phyloP scores from a whole-genome alignment of 2,329 filamentous ascomycete species.

The Graphiopsis chlorocephala region DNA sequence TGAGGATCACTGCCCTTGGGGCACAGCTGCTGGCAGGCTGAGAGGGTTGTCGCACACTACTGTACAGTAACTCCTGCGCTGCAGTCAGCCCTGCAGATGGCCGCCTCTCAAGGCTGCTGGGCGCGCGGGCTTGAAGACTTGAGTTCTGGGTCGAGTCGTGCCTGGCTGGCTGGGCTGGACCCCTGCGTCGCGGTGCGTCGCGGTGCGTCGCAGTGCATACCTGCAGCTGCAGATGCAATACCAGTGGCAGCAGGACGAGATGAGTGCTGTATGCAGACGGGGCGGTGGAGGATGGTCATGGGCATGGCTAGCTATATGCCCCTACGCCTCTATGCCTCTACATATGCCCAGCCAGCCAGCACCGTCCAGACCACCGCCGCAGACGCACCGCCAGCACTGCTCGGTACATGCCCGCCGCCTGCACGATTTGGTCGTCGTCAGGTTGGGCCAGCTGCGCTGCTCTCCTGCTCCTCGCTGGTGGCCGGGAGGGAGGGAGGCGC shows the following conservation, averaged over 20 bases:
- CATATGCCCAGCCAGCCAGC: not conserved
- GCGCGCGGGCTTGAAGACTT: conserved; percentile 15
- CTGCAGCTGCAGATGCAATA: not conserved
- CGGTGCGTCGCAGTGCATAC: not conserved
- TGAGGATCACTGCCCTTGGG: conserved; percentile 1
- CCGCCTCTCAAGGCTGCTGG: conserved; percentile 13
- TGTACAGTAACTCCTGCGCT: conserved; percentile 8
- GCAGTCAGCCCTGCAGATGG: conserved; percentile 15
- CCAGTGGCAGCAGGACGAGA: not conserved
- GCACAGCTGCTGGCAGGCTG: conserved; percentile 2
- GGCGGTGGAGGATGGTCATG: not conserved
- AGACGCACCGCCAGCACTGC: not conserved
- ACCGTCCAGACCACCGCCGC: not conserved
- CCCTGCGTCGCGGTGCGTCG: conserved; percentile 4
- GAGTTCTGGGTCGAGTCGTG: conserved; percentile 12
- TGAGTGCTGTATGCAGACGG: not conserved
- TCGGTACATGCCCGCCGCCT: not conserved
- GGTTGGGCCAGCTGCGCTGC: not conserved
- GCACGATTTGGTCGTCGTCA: not conserved
- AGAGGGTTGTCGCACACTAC: conserved; percentile 2
- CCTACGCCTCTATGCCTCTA: too few species aligned
- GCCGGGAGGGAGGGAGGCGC: conserved; percentile 4
- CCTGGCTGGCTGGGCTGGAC: conserved; percentile 11
- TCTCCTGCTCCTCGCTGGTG: not conserved
- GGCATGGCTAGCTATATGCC: not conserved